Evolutionary conservation across 106 monocot genomes (phyloP).

Genomic region (Dendrobium nobile): DNA sequence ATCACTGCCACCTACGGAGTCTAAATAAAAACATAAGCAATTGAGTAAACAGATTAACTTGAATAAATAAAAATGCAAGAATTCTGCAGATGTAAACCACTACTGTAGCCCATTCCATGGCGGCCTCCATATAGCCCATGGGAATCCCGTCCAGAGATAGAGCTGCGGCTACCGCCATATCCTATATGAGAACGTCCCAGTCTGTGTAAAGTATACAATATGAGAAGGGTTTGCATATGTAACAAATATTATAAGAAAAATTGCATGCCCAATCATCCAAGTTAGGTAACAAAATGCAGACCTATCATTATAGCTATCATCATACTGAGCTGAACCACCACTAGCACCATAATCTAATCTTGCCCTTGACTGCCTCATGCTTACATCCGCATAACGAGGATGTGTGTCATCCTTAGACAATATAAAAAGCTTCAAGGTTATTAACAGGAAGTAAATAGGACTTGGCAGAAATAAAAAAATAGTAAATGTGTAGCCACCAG

Average conservation of each 20-base stretch:
- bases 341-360: constrained; percentile 68
- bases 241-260: constrained; percentile 5
- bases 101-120: constrained; percentile 57
- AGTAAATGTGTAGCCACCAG: constrained; percentile 29
- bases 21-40: constrained; percentile 17
- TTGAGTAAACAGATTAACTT: background rate
- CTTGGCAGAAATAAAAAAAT: background rate
- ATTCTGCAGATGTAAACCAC: constrained; percentile 14
- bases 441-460: background rate
- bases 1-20: constrained; percentile 54
- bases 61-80: background rate
- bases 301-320: constrained; percentile 71
- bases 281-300: constrained; percentile 7
- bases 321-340: constrained; percentile 42
- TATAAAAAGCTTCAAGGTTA: background rate
- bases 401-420: constrained; percentile 55
- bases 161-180: constrained; percentile 51
- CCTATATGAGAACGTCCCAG: constrained; percentile 52
- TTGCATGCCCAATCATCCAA: background rate
- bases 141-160: constrained; percentile 38
- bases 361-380: constrained; percentile 53
- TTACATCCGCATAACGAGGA: constrained; percentile 61
- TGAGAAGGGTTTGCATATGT: background rate
- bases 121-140: constrained; percentile 59
- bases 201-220: constrained; percentile 39